Conservation (phyloP, 2,329 filamentous ascomycete species). For the Colletotrichum lentis region DNA sequence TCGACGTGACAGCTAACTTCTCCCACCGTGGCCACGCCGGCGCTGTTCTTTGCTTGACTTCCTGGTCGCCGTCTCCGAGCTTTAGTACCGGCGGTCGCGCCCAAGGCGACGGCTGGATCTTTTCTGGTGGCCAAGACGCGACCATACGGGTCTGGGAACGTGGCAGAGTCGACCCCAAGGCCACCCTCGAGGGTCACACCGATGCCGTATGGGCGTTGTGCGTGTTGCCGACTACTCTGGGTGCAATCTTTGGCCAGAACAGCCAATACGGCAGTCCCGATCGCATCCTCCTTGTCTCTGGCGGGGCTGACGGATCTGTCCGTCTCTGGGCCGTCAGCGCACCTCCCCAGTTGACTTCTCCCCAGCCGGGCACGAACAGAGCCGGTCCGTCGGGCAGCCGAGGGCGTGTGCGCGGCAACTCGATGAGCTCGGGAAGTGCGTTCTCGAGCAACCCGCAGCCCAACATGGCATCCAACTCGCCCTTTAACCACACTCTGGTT, state of each 20-base stretch:
- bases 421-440: constrained; percentile 91
- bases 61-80: constrained; percentile 86
- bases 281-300: constrained; percentile 87
- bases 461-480: constrained; percentile 82
- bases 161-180: constrained; percentile 92
- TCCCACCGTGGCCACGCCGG: constrained; percentile 95
- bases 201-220: constrained; percentile 97
- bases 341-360: constrained; percentile 84
- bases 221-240: constrained; percentile 84
- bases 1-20: constrained; percentile 93
- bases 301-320: constrained; percentile 88
- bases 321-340: constrained; percentile 95
- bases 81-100: constrained; percentile 90
- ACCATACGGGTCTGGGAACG: constrained; percentile 96
- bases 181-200: constrained; percentile 90
- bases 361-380: constrained; percentile 70
- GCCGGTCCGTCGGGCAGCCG: constrained; percentile 66
- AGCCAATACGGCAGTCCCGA: constrained; percentile 82
- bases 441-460: constrained; percentile 92
- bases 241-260: constrained; percentile 79
- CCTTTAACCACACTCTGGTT: constrained; percentile 87
- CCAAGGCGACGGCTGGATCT: constrained; percentile 95
- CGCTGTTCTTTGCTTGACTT: constrained; percentile 83
- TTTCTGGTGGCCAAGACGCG: constrained; percentile 93
- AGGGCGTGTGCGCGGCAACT: constrained; percentile 86